Evolutionary conservation across 2,329 filamentous ascomycete species (phyloP), one percentile per base, ranked within the genome.

Genomic region (Aureobasidium sp.): DNA sequence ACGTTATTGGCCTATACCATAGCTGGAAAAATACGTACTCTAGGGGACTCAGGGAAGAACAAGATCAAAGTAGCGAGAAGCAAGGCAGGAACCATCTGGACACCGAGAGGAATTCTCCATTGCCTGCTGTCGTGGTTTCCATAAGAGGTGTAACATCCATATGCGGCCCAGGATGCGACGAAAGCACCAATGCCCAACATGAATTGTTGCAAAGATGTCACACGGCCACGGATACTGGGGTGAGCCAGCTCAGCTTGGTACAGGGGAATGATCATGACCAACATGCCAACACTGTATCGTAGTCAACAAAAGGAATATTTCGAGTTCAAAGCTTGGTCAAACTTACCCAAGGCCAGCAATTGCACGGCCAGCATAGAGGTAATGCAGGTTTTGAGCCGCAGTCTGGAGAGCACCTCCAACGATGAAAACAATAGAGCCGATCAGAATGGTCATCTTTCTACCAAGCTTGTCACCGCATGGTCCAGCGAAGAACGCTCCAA

Each of bases 201-300:
- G 70, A 92, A 92, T 69, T 92, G 89, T 72, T 92, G 89, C 3
- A 93, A 78, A 34, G 85, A 83, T 0, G 88, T 92, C 36, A 94
- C 82, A 65, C 86, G 79, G 13, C 89, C 90, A 72, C 90, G 84
- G 69, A 93, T 93, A 63, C 81, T 82, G 1, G 90, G 90, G 71
- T 93, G 90, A 3, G 87, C 86, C 27, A 93, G 81, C 70, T 94
- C 90, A 26, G 87, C 88, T 71, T 92, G 89, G 71, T 92, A 93
- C 0, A 92, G 74, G 2, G 89, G 85, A 41, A 87, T 77, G 65
- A 87, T 84, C 84, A 86, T 87, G 66, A 80, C 80, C 8, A 87
- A 74, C 61, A 84, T 77, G 10, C 85, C 84, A 59, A 87, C 81
- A 65, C 82, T 81, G n/a, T 32, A 4, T 5, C 1, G 6, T 13